Evolutionary conservation across 345 rosid genomes (phyloP), one percentile per base, ranked within the genome.

Genomic region (Gossypioides kirkii): DNA sequence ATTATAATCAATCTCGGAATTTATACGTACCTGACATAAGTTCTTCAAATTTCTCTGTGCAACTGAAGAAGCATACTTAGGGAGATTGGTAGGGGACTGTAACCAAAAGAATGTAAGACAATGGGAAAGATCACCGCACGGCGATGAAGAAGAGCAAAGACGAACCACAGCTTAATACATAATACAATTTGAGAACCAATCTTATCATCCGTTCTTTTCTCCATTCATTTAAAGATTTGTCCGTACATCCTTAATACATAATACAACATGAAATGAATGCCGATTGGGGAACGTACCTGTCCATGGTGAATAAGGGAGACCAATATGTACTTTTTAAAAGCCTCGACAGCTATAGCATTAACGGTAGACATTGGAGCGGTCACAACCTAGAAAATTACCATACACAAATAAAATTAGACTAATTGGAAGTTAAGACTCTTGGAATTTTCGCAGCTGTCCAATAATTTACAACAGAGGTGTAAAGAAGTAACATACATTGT

Each of bases 291-390:
- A 36, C 72, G 54, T 76, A 87, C 99, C 87, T 91, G 97, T 62
- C 98, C 98, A 75, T 83, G 71, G 76, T 84, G 87, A 85, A 91
- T 91, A 63, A 95, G 97, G 60, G 91, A 88, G 70, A 89, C 97
- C 84, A 93, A 69, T 72, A 90, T 80, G 79, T 91, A 89, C 79
- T 95, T 95, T 87, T 89, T 91, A 86, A 90, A 91, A 10, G 97
- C 96, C 87, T 95, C 98, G 54, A 91, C 80, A 45, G 96, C 94
- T 71, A 95, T 93, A 55, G 97, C 96, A 86, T 82, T 95, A 76
- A 84, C 75, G 2, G 63, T 17, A 76, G 84, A 73, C 98, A 91
- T 92, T 38, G 98, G 98, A 78, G 99, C 93, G 68, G 96, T 93
- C 79, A 93, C 91, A 73, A 87, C 98, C 99, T 95, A 80, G 59